Evolutionary conservation across 2,329 filamentous ascomycete genomes (phyloP), one percentile per base, ranked within the genome.

Genomic region (Thelonectria rubi): DNA sequence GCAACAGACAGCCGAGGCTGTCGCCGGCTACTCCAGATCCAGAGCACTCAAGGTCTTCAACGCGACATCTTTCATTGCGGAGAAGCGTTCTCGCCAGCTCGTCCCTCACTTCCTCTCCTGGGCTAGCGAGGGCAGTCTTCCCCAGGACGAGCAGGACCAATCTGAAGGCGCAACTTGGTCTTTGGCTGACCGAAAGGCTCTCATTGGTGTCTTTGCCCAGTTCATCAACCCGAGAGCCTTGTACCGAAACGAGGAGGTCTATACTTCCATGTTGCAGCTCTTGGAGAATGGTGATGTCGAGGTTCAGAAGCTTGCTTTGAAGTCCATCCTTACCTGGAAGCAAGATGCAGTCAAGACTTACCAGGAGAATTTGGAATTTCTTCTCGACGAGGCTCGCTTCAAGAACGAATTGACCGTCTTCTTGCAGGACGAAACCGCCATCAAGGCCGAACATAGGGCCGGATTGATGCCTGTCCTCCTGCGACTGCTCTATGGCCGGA

Each of bases 361-460:
- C 72, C 88, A 93, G 70, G 93, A 97, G 68, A 92, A 94, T 68
- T 78, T 99, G 21, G 85, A 93, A 64, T 94, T 93, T 69, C 82
- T 99, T 2, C 85, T 98, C 9, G 95, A 99, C 67, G 95, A 98
- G 65, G 89, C 91, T 21, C 87, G 92, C 50, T 97, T 98, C 78
- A 92, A 93, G 72, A 95, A 98, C 72, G 94, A 98, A 74, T 84
- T 99, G n/a, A 90, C 93, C 0, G 88, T 95, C 5, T 91, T 99
- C 66, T 85, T 99, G 55, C 90, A 93, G 72, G 86, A 90, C 15
- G 89, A 91, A 17, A 88, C 88, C 59, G 78, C 89, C 56, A 90
- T 97, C 66, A 88, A 89, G 67, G 80, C 88, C 7, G 86, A 90
- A 52, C 93, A 99, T 72, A 87, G 91, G 9, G 72, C 80, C 3